A percentile compares a stretch with the other conserved stretches of the same genome.
Conservation (phyloP, 2,329 filamentous ascomycete species). For the Aspergillaceae sp. region DNA sequence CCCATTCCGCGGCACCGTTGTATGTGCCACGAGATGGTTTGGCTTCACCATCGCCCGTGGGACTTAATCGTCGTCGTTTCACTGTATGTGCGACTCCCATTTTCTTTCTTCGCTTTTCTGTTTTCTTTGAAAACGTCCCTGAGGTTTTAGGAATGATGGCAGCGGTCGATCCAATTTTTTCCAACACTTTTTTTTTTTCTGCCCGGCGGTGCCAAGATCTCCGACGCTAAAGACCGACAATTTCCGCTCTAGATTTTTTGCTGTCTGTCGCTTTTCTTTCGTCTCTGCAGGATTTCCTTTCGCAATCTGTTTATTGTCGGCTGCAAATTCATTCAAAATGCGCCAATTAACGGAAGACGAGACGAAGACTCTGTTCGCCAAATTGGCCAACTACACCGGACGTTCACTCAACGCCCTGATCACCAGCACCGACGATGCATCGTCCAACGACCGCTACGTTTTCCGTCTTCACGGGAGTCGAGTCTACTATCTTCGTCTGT, state of each 20-base stretch:
- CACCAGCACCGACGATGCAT: conserved; percentile 56
- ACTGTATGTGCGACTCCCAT: conserved; percentile 42
- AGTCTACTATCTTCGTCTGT: conserved; percentile 86
- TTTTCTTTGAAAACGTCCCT: background rate
- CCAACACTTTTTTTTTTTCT: conserved; percentile 21
- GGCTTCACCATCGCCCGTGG: conserved; percentile 32
- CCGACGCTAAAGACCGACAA: conserved; percentile 9
- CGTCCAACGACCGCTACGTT: conserved; percentile 70
- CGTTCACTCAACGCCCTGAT: conserved; percentile 78
- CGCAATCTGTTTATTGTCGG: background rate
- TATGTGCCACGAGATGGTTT: conserved; percentile 17
- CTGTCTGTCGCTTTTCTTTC: conserved; percentile 9
- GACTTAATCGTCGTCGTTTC: conserved; percentile 46
- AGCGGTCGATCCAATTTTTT: background rate
- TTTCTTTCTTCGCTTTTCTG: background rate
- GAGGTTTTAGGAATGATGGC: conserved; percentile 1
- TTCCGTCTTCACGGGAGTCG: conserved; percentile 75
- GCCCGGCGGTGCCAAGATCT: conserved; percentile 19
- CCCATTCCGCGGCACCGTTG: conserved; percentile 63
- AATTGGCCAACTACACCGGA: conserved; percentile 90
- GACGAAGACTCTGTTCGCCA: conserved; percentile 68
- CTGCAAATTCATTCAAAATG: conserved; percentile 46
- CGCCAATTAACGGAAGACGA: conserved; percentile 64
- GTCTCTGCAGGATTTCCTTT: background rate
- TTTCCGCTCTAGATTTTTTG: conserved; percentile 16